Conservation (phyloP, 2,329 filamentous ascomycete genomes). For the Cladophialophora carrionii region DNA sequence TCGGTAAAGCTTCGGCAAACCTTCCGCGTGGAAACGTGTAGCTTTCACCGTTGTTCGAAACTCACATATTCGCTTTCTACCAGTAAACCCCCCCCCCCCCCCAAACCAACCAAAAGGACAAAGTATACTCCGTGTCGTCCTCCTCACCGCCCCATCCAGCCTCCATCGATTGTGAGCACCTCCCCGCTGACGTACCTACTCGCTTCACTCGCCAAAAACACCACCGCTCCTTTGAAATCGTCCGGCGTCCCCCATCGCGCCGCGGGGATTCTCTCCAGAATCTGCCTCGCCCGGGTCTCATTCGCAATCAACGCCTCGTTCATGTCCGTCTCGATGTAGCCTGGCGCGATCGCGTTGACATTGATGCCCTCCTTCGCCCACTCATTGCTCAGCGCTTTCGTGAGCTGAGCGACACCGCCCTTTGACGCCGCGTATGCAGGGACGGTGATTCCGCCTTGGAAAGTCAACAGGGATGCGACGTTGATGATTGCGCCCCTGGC, state of each 20-base stretch:
- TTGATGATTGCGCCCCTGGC: slow-evolving; percentile 67
- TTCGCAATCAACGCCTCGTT: slow-evolving; percentile 80
- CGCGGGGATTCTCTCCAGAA: slow-evolving; percentile 78
- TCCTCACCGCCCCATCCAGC: slow-evolving; percentile 37
- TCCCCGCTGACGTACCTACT: slow-evolving; percentile 53
- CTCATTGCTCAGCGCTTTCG: slow-evolving; percentile 83
- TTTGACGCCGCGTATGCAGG: slow-evolving; percentile 87
- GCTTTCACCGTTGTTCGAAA: background rate
- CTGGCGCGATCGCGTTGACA: slow-evolving; percentile 87
- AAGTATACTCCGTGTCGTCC: background rate
- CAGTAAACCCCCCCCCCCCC: too few relatives aligned
- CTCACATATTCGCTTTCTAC: background rate
- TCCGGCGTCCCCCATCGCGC: slow-evolving; percentile 74
- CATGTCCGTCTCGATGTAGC: slow-evolving; percentile 94
- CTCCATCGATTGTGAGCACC: slow-evolving; percentile 48
- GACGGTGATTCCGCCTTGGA: slow-evolving; percentile 86
- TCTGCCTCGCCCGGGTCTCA: slow-evolving; percentile 68
- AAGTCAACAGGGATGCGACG: slow-evolving; percentile 76
- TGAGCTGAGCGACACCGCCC: slow-evolving; percentile 81
- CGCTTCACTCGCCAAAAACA: slow-evolving; percentile 54
- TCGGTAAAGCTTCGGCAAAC: background rate
- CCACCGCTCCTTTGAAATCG: slow-evolving; percentile 56
- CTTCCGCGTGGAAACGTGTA: background rate
- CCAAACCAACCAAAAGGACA: background rate
- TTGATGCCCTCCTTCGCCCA: slow-evolving; percentile 79